These are phyloP conservation scores for Trichoderma reesei DNA, from an alignment of 495 filamentous ascomycete species.

Conservation along the genomic window DNA sequence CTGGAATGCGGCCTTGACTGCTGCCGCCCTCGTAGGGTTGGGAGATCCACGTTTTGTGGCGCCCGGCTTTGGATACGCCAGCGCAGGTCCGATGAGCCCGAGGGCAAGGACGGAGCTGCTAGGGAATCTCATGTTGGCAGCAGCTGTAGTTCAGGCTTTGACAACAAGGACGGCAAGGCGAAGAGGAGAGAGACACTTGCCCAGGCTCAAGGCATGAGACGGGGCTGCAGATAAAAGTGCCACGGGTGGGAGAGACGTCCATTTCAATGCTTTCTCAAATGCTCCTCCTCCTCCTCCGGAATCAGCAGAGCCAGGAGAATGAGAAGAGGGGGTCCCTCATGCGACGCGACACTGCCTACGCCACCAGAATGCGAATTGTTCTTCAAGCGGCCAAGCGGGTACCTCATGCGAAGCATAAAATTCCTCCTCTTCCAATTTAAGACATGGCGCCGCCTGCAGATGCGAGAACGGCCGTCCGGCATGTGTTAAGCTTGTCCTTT, in stretches of 20 bases:
- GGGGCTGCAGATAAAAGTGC: not conserved
- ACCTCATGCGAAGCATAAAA: not conserved
- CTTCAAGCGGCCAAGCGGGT: too few species aligned
- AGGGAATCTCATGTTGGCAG: conserved; percentile 16
- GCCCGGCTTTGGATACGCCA: conserved; percentile 13
- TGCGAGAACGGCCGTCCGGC: not conserved
- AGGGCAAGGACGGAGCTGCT: conserved; percentile 15
- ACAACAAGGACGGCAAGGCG: not conserved
- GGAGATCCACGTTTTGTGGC: conserved; percentile 10
- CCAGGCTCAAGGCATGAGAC: not conserved
- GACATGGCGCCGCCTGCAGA: conserved; percentile 2
- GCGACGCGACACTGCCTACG: not conserved
- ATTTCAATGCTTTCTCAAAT: not conserved
- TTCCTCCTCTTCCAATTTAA: not conserved
- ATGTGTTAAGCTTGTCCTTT: not conserved
- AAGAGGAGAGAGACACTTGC: not conserved
- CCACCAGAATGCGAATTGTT: not conserved
- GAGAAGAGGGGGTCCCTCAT: not conserved
- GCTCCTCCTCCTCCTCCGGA: not conserved
- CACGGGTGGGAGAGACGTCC: not conserved
- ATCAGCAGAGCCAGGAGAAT: not conserved
- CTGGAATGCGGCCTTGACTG: conserved; percentile 65
- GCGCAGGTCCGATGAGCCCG: conserved; percentile 16
- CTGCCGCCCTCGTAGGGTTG: conserved; percentile 39
- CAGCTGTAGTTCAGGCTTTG: not conserved